These are phyloP conservation scores for Aspergillus cristatus DNA, from an alignment of 495 filamentous ascomycete genomes.

Conservation along the genomic window DNA sequence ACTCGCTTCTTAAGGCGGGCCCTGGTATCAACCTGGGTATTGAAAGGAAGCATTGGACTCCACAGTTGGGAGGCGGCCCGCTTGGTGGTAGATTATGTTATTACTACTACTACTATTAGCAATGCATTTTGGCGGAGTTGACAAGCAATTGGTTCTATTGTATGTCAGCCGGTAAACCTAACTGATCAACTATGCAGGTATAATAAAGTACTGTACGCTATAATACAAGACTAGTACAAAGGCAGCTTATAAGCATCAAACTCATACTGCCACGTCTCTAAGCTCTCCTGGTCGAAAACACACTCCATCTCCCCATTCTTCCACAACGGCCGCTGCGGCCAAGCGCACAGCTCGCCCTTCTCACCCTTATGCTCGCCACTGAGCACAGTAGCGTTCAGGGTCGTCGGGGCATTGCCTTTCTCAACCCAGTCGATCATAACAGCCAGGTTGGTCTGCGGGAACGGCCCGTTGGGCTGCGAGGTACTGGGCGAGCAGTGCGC, in stretches of 20 bases:
- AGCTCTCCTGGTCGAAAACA: slow-evolving; percentile 31
- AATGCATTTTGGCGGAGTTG: too few species aligned
- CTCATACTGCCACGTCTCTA: slow-evolving; percentile 30
- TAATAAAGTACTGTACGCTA: neutral
- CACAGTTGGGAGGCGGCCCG: too few species aligned
- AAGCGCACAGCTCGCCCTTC: slow-evolving; percentile 32
- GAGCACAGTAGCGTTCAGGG: slow-evolving; percentile 22
- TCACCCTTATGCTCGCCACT: slow-evolving; percentile 19
- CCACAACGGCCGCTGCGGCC: slow-evolving; percentile 36
- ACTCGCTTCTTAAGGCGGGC: too few species aligned
- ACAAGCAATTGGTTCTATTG: too few species aligned
- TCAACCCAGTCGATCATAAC: slow-evolving; percentile 40
- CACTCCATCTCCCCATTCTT: slow-evolving; percentile 22
- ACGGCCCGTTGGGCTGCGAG: slow-evolving; percentile 33
- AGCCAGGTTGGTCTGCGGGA: slow-evolving; percentile 31
- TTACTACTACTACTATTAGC: too few species aligned
- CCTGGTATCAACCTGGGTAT: too few species aligned
- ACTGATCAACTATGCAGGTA: too few species aligned
- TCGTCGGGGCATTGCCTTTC: slow-evolving; percentile 25
- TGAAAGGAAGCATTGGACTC: too few species aligned
- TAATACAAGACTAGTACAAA: slow-evolving; percentile 12
- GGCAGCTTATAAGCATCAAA: slow-evolving; percentile 17
- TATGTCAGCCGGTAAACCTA: too few species aligned
- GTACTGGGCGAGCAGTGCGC: slow-evolving; percentile 36
- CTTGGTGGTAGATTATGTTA: too few species aligned